Base-by-base conservation (phyloP, 352 stramenopile genomes). In the Globisporangium megalacanthum region DNA sequence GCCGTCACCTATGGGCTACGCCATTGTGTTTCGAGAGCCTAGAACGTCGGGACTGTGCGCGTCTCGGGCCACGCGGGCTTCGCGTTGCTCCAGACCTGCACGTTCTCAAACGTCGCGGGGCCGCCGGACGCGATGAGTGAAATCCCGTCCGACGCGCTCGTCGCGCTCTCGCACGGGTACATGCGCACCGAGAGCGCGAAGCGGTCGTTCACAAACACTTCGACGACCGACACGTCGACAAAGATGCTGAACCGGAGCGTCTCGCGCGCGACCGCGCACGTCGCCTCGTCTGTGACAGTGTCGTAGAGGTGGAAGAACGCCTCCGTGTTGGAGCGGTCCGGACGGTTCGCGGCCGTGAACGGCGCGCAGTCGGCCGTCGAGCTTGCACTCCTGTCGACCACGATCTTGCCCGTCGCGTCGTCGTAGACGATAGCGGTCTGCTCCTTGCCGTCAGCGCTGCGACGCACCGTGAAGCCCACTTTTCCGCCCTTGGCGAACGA, bases 171-270 rank as follows among this genome's bases (percentile, higher is more conserved):
- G 58, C 78, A 88, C 46, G 78, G 75, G 65, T 88, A 88, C 36
- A 88, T 72, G 33, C 78, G 78, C 58, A 76, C 70, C 42, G 78
- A 88, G 29, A 88, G 66, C 19, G 73, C 54, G 51, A 88, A 86
- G 59, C 78, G 75, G 60, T 67, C 75, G 68, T 88, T 88, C 58
- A 88, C 74, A 42, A 88, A 86, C 59, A 88, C 78, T 49, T 88
- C 78, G 19, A 85, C 66, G 31, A 70, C 76, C n/a, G 78, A 86
- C 46, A 88, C 78, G 60, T 88, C 78, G 39, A 86, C 78, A 55
- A 83, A 88, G 47, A 88, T 58, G 61, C 69, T 73, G 65, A 88
- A 84, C 31, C 52, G 69, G 47, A 88, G 61, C 52, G 62, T 76
- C 64, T 88, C 77, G 22, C 68, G 69, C 25, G 54, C 58, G 15